Base-by-base conservation (phyloP, 495 filamentous ascomycete species). In the Daldinia grandis region DNA sequence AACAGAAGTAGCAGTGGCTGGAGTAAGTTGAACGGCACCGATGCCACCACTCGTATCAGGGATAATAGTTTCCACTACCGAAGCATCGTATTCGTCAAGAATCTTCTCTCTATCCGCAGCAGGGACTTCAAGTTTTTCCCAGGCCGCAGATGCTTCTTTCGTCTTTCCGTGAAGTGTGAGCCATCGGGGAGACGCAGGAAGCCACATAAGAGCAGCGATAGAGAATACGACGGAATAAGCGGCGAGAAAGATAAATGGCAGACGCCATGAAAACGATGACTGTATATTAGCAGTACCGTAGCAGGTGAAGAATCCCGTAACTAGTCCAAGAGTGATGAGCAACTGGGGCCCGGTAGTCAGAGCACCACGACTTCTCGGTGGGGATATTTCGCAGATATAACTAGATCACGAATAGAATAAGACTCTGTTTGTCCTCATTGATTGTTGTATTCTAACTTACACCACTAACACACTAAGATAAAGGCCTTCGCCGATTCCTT, bases 131-230 rank as follows among this genome's bases (percentile, higher is more conserved):
- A 78, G 75, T 35, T 66, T 69, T 37, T 71, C 63, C 65, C 72
- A 68, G 4, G 69, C 56, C 4, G 35, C 58, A 24, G 62, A 57
- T 12, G 76, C 76, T 55, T 77, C 66, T n/a, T 66, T 56, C 17
- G 62, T 31, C 35, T 38, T 64, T 0, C 82, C 80, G n/a, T 64
- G 62, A 10, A 76, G 71, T 6, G 75, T 74, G 4, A 85, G 73
- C 82, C 83, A 86, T 9, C 83, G 72, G 19, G 82, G 82, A 17
- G 79, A 80, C 12, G 79, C 73, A 0, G 82, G 81, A 28, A 86
- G 66, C 42, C 75, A 64, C 17, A 21, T 21, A 21, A 44, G 40
- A 44, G 5, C 40, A 3, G 17, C 17, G 40, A 44, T 3, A 2
- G 40, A 17, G 17, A 44, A 17, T 17, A 0, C 40, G 19, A 44